phyloP scores from a whole-genome alignment of 768 basidiomycete genomes.

The Heimioporus sp. region DNA sequence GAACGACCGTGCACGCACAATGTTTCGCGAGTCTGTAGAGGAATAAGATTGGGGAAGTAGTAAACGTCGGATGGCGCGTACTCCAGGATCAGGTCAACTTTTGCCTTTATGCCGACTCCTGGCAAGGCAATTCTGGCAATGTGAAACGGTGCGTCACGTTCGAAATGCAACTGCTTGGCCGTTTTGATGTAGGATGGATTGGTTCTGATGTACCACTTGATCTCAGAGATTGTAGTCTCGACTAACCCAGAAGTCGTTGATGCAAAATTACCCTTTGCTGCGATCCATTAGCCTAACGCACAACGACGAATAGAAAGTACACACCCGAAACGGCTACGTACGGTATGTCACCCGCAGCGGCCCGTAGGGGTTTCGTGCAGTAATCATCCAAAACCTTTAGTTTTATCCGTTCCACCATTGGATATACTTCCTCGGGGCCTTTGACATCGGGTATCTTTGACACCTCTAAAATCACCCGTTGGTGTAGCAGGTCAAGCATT shows the following conservation, averaged over 20 bases:
- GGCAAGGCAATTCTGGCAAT: not conserved
- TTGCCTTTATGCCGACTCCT: not conserved
- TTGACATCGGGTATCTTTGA: no score
- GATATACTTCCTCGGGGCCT: not conserved
- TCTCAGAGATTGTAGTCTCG: not conserved
- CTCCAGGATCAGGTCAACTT: not conserved
- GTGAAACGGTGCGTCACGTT: not conserved
- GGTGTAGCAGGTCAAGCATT: not conserved
- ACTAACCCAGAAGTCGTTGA: not conserved
- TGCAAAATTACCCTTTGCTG: not conserved
- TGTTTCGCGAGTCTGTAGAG: not conserved
- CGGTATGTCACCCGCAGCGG: not conserved
- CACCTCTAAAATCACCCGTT: no score
- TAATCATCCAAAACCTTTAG: not conserved
- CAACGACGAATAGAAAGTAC: not conserved
- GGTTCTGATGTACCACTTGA: not conserved
- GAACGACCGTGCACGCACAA: not conserved
- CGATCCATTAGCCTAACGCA: not conserved
- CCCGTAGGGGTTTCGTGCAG: not conserved
- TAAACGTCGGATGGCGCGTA: not conserved
- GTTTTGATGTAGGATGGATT: not conserved
- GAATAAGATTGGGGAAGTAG: not conserved
- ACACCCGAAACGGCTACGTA: not conserved
- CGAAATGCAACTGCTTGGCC: not conserved
- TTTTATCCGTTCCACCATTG: not conserved